These are phyloP conservation scores for Phytophthora sp. DNA, from an alignment of 352 stramenopile species.

Conservation along the genomic window DNA sequence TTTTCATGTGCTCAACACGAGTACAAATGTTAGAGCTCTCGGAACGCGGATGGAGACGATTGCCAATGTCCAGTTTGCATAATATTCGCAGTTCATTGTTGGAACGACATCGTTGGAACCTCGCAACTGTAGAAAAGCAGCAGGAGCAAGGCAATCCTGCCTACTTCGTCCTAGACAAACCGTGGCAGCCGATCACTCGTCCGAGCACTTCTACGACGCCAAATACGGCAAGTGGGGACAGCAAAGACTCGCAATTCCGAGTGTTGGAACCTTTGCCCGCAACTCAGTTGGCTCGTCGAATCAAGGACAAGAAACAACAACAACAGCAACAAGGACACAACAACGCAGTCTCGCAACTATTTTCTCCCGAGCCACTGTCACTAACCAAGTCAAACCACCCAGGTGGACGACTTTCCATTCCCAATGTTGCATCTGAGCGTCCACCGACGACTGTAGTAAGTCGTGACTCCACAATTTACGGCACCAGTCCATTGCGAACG, in stretches of 20 bases:
- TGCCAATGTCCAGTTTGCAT: constrained; percentile 48
- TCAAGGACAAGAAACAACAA: constrained; percentile 56
- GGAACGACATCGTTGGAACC: constrained; percentile 68
- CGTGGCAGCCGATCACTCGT: constrained; percentile 48
- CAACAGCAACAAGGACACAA: constrained; percentile 31
- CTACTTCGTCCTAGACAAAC: constrained; percentile 53
- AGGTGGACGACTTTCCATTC: background rate
- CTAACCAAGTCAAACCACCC: constrained; percentile 3
- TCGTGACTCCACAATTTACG: constrained; percentile 13
- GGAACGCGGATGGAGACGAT: constrained; percentile 64
- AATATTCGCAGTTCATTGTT: constrained; percentile 55
- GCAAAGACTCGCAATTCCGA: constrained; percentile 17
- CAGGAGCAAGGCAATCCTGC: constrained; percentile 24
- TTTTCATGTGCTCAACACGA: constrained; percentile 69
- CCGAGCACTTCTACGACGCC: background rate
- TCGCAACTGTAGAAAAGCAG: constrained; percentile 39
- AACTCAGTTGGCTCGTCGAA: constrained; percentile 53
- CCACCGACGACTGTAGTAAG: background rate
- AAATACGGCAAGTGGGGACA: constrained; percentile 6
- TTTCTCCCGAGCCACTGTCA: constrained; percentile 2
- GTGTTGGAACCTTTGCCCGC: constrained; percentile 28
- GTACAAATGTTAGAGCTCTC: constrained; percentile 71
- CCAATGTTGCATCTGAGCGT: constrained; percentile 3
- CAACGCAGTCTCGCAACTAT: constrained; percentile 22
- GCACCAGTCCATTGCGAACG: constrained; percentile 4